Percentiles rank a stretch among this genome's conserved stretches.
These are phyloP conservation scores for Debaryomyces maramus DNA, from an alignment of 805 yeast genomes.

Conservation along the genomic window DNA sequence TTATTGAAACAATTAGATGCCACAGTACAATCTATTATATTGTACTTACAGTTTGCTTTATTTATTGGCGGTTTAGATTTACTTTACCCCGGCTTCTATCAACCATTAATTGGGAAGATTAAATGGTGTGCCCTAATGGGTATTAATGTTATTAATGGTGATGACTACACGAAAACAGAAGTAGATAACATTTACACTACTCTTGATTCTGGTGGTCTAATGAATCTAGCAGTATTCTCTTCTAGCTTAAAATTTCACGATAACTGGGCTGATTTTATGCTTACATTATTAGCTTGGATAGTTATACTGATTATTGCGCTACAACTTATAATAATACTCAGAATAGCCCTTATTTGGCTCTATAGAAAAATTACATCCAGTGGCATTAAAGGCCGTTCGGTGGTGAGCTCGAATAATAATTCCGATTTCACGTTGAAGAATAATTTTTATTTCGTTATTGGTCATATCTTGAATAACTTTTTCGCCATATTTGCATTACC, in stretches of 20 bases:
- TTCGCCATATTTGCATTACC: constrained; percentile 43
- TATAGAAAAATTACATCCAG: neutral
- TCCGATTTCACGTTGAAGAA: constrained; percentile 16
- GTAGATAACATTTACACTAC: constrained; percentile 44
- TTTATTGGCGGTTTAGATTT: constrained; percentile 56
- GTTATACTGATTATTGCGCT: constrained; percentile 21
- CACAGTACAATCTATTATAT: constrained; percentile 45
- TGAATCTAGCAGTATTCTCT: constrained; percentile 33
- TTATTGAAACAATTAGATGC: constrained; percentile 59
- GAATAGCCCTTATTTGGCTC: constrained; percentile 6
- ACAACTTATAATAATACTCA: constrained; percentile 21
- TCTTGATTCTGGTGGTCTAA: constrained; percentile 40
- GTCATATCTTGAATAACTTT: constrained; percentile 32
- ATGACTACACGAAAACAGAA: constrained; percentile 10
- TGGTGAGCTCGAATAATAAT: neutral
- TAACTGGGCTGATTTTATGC: constrained; percentile 47
- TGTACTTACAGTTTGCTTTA: constrained; percentile 59
- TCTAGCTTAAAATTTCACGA: constrained; percentile 21
- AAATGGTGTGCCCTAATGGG: constrained; percentile 60
- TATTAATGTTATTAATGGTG: constrained; percentile 17
- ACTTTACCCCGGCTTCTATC: constrained; percentile 62
- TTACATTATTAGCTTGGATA: constrained; percentile 30
- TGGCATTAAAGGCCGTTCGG: neutral
- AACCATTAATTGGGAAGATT: constrained; percentile 50
- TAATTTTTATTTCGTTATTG: constrained; percentile 27